Percentiles rank a stretch among this genome's conserved stretches.
Evolutionary conservation across 108 stramenopile genomes (phyloP).

Genomic region (Cyclotella cryptica): DNA sequence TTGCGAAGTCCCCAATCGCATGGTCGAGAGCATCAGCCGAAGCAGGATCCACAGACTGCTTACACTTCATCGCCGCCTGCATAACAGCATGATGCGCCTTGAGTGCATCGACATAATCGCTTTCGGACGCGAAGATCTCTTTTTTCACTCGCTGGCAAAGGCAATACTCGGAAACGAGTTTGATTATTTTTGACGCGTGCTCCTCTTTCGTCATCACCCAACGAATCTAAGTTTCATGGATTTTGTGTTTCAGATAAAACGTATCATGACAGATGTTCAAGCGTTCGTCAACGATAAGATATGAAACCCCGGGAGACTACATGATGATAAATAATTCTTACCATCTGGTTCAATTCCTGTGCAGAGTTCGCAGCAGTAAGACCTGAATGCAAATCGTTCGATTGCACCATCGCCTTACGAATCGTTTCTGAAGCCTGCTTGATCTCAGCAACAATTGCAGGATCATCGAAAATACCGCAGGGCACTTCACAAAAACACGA

Average conservation of each 20-base stretch:
- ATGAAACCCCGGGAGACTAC: too few species aligned
- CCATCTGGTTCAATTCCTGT: constrained; percentile 75
- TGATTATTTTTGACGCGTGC: constrained; percentile 77
- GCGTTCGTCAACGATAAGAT: too few species aligned
- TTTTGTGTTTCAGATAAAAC: too few species aligned
- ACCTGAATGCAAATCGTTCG: constrained; percentile 62
- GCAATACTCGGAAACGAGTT: constrained; percentile 70
- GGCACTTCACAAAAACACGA: too few species aligned
- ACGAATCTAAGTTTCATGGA: too few species aligned
- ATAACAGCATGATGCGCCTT: constrained; percentile 80
- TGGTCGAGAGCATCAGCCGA: constrained; percentile 74
- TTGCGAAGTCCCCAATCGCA: constrained; percentile 72
- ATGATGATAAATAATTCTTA: neutral
- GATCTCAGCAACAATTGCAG: constrained; percentile 68
- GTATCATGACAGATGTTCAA: too few species aligned
- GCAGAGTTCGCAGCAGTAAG: constrained; percentile 48
- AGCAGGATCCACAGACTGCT: constrained; percentile 72
- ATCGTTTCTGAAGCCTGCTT: constrained; percentile 67
- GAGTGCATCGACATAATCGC: constrained; percentile 75
- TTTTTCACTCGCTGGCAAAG: constrained; percentile 86
- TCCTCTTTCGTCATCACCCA: constrained; percentile 89
- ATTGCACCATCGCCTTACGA: constrained; percentile 78
- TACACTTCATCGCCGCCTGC: constrained; percentile 84
- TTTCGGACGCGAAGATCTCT: constrained; percentile 62
- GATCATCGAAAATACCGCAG: constrained; percentile 88